Percentiles rank a stretch among this genome's conserved stretches.
Conservation (phyloP, 495 filamentous ascomycete genomes). For the Tuber borchii region DNA sequence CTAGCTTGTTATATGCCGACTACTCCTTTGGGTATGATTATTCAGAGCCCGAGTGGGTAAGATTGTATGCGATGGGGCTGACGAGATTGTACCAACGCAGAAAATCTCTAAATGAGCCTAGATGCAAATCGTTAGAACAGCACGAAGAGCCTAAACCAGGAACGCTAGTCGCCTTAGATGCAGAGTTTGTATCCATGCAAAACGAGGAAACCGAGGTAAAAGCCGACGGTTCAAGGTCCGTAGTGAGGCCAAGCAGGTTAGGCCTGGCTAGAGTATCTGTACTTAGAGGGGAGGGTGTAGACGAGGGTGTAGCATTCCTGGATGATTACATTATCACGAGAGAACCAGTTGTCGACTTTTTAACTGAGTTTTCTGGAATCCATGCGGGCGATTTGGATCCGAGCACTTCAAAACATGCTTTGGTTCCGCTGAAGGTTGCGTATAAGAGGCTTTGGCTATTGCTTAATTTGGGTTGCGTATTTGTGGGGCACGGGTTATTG, state of each 20-base stretch:
- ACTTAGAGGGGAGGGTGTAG: constrained; percentile 64
- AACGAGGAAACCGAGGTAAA: constrained; percentile 89
- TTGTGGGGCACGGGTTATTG: constrained; percentile 84
- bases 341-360: constrained; percentile 89
- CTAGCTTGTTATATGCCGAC: constrained; percentile 71
- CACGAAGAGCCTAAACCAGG: constrained; percentile 62
- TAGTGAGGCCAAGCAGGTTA: constrained; percentile 73
- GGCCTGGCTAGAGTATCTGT: constrained; percentile 86
- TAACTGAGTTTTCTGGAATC: constrained; percentile 89
- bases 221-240: constrained; percentile 78
- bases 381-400: constrained; percentile 74
- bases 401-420: constrained; percentile 62
- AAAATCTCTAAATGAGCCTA: constrained; percentile 25
- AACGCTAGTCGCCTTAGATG: constrained; percentile 81
- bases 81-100: constrained; percentile 10
- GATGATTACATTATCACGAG: constrained; percentile 92
- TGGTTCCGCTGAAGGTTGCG: constrained; percentile 79
- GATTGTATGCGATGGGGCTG: constrained; percentile 23
- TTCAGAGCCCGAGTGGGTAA: constrained; percentile 13
- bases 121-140: constrained; percentile 56
- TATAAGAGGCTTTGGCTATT: constrained; percentile 98
- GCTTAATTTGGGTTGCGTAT: constrained; percentile 85
- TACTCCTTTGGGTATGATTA: constrained; percentile 45
- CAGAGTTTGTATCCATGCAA: constrained; percentile 87
- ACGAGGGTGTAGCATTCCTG: constrained; percentile 80